Conservation (phyloP, 2,329 filamentous ascomycete genomes). For the Septoria petroselini region DNA sequence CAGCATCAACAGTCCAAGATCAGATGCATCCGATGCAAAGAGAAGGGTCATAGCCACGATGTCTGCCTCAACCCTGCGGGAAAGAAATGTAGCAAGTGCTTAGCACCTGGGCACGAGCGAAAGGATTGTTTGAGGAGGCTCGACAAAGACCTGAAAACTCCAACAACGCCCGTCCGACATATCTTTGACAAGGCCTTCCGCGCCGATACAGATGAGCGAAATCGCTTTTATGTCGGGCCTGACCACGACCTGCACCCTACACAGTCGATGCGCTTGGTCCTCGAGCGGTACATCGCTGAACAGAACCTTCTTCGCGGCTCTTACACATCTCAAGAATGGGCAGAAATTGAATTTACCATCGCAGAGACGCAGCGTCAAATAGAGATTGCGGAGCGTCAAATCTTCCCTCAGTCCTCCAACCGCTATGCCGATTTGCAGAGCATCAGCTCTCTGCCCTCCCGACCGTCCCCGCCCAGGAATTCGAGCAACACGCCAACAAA, state of each 20-base stretch:
- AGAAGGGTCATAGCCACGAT: slow-evolving; percentile 15
- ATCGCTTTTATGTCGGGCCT: neutral
- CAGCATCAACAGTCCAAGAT: slow-evolving; percentile 1
- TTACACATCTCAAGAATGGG: too few species aligned
- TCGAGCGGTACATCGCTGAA: neutral
- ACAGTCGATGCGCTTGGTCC: neutral
- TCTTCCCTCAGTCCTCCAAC: neutral
- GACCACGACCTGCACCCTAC: slow-evolving; percentile 1
- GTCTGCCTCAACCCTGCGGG: slow-evolving; percentile 13
- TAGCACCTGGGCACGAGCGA: slow-evolving; percentile 5
- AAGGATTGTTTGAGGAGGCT: slow-evolving; percentile 1
- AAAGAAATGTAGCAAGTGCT: slow-evolving; percentile 9
- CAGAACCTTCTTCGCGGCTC: too few species aligned
- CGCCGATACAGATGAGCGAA: too few species aligned
- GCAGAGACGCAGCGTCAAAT: too few species aligned
- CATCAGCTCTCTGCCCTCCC: neutral
- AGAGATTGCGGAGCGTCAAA: neutral
- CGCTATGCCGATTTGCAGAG: neutral
- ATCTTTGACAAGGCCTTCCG: too few species aligned
- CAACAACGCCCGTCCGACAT: neutral
- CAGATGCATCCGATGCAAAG: slow-evolving; percentile 11
- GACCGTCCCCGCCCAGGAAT: too few species aligned
- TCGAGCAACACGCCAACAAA: too few species aligned
- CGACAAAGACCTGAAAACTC: slow-evolving; percentile 2
- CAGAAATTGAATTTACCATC: too few species aligned